phyloP scores from a whole-genome alignment of 2,329 filamentous ascomycete species.

The Colletotrichum truncatum region DNA sequence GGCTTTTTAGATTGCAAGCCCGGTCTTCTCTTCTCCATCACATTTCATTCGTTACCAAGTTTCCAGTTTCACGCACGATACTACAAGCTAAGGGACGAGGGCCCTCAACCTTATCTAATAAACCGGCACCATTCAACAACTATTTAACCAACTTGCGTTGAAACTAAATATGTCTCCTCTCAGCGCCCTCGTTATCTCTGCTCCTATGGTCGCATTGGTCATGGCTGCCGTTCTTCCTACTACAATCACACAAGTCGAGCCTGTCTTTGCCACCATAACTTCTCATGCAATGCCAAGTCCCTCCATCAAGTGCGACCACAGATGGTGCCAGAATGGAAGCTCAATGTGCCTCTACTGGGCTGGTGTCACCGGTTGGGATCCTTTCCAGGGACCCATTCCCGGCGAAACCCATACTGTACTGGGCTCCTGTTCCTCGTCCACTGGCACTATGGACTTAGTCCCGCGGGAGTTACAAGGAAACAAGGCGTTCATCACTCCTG shows the following conservation, averaged over 20 bases:
- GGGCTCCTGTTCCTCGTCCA: not conserved
- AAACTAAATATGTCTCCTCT: not conserved
- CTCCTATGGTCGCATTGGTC: not conserved
- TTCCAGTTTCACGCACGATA: no score
- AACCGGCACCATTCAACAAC: not conserved
- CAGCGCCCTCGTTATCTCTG: not conserved
- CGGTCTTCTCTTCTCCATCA: no score
- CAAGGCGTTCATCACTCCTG: not conserved
- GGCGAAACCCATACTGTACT: conserved; percentile 38
- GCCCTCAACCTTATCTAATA: no score
- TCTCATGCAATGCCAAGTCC: not conserved
- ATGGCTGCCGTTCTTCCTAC: not conserved
- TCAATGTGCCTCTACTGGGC: conserved; percentile 40
- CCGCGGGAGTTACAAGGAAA: not conserved
- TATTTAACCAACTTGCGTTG: not conserved
- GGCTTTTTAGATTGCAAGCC: no score
- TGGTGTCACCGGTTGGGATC: conserved; percentile 39
- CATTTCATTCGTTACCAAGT: no score
- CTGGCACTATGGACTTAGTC: not conserved
- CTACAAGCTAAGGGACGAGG: no score
- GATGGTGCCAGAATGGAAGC: conserved; percentile 35
- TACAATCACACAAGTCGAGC: not conserved
- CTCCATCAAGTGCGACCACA: conserved; percentile 34
- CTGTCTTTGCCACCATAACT: not conserved
- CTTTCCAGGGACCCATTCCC: conserved; percentile 36